Evolutionary conservation across 2,329 filamentous ascomycete genomes (phyloP).

Genomic region (Pestalotiopsis sp.): DNA sequence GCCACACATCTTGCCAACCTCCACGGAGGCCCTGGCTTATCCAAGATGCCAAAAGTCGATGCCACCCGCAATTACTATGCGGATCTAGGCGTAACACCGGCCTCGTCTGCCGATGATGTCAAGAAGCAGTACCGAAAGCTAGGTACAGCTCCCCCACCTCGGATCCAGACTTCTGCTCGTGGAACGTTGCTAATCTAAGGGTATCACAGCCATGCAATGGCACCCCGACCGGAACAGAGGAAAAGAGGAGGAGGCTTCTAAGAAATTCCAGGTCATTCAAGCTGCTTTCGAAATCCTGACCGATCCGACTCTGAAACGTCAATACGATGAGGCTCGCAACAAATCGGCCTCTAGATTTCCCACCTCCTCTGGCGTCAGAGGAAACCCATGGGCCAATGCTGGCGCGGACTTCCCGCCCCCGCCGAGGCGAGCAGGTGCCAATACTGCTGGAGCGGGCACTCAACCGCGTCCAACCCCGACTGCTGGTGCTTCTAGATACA

Average conservation of each 20-base stretch:
- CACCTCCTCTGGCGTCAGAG: constrained; percentile 55
- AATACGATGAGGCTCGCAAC: constrained; percentile 53
- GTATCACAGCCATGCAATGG: constrained; percentile 70
- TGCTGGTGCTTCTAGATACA: constrained; percentile 47
- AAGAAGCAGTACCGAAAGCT: constrained; percentile 87
- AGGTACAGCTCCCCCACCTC: constrained; percentile 49
- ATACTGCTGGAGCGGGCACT: constrained; percentile 15
- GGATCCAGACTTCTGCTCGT: background rate
- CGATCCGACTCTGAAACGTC: constrained; percentile 51
- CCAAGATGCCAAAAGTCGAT: constrained; percentile 70
- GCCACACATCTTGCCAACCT: background rate
- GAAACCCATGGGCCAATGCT: constrained; percentile 59
- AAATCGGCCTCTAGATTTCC: constrained; percentile 41
- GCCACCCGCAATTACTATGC: constrained; percentile 79
- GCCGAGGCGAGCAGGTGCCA: constrained; percentile 41
- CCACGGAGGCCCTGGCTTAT: constrained; percentile 13
- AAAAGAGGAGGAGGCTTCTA: constrained; percentile 75
- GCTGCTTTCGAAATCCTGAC: constrained; percentile 77
- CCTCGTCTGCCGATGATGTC: constrained; percentile 73
- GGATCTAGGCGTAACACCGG: constrained; percentile 72
- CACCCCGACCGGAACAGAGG: constrained; percentile 91
- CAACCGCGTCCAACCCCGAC: constrained; percentile 24
- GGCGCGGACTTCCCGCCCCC: constrained; percentile 53
- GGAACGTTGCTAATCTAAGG: background rate
- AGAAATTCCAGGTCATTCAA: constrained; percentile 85